Conservation (phyloP, 2,329 filamentous ascomycete genomes). For the Immersiporthe knoxdaviesiana region DNA sequence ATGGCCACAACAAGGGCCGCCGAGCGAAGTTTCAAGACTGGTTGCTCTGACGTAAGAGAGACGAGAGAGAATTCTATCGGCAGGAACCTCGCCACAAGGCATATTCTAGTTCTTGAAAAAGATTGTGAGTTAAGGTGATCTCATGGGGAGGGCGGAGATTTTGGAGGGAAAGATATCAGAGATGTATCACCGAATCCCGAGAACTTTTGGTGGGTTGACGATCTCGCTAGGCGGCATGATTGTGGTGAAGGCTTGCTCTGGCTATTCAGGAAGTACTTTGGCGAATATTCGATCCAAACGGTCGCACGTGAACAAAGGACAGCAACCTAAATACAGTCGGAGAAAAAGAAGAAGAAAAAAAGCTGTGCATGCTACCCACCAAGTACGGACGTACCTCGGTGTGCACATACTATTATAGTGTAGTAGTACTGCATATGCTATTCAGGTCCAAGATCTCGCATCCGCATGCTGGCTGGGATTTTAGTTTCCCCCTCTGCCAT, state of each 20-base stretch:
- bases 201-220: neutral
- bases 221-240: neutral
- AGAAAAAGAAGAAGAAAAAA: too few relatives aligned
- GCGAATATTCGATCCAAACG: neutral
- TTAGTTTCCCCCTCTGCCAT: neutral
- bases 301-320: neutral
- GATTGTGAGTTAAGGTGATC: neutral
- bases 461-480: too few relatives aligned
- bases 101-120: too few relatives aligned
- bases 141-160: neutral
- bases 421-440: neutral
- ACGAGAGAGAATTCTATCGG: too few relatives aligned
- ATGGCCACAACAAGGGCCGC: too few relatives aligned
- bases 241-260: neutral
- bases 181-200: too few relatives aligned
- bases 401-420: too few relatives aligned
- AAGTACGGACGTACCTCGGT: too few relatives aligned
- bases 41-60: neutral
- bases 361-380: neutral
- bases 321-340: too few relatives aligned
- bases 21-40: neutral
- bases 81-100: too few relatives aligned
- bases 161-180: too few relatives aligned
- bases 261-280: neutral
- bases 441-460: too few relatives aligned